phyloP scores from a whole-genome alignment of 2,329 filamentous ascomycete species.

The Penicillium vulpinum region DNA sequence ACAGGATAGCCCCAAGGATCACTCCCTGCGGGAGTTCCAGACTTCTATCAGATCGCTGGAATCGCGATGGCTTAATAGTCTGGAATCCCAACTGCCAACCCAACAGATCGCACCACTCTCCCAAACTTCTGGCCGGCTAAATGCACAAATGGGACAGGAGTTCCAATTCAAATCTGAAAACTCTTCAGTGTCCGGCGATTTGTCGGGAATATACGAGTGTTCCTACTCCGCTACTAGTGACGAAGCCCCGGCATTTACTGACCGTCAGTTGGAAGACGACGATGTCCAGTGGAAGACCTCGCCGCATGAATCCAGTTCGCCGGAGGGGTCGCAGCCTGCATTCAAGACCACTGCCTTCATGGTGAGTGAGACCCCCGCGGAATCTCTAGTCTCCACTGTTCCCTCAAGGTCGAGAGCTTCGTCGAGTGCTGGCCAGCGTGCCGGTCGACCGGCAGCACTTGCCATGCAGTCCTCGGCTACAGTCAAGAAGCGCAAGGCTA shows the following conservation, averaged over 20 bases:
- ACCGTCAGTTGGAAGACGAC: constrained; percentile 35
- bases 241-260: constrained; percentile 31
- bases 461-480: constrained; percentile 34
- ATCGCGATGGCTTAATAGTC: constrained; percentile 34
- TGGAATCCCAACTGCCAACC: constrained; percentile 37
- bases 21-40: constrained; percentile 25
- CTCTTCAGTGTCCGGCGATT: constrained; percentile 39
- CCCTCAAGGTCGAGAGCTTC: constrained; percentile 27
- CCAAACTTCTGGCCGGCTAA: constrained; percentile 19
- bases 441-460: constrained; percentile 31
- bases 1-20: constrained; percentile 25
- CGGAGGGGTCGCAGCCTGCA: constrained; percentile 26
- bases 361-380: constrained; percentile 35
- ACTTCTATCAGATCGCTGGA: constrained; percentile 33
- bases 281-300: constrained; percentile 31
- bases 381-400: constrained; percentile 29
- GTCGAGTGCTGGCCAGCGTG: constrained; percentile 25
- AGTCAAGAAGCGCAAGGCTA: constrained; percentile 40
- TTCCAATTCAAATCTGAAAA: constrained; percentile 39
- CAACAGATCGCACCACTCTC: constrained; percentile 30
- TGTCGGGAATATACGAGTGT: constrained; percentile 35
- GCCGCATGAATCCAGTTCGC: constrained; percentile 26
- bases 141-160: constrained; percentile 26
- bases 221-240: constrained; percentile 36
- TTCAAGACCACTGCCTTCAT: constrained; percentile 37